These are phyloP conservation scores for Candida sojae DNA, from an alignment of 1,139 yeast genomes.

Conservation along the genomic window DNA sequence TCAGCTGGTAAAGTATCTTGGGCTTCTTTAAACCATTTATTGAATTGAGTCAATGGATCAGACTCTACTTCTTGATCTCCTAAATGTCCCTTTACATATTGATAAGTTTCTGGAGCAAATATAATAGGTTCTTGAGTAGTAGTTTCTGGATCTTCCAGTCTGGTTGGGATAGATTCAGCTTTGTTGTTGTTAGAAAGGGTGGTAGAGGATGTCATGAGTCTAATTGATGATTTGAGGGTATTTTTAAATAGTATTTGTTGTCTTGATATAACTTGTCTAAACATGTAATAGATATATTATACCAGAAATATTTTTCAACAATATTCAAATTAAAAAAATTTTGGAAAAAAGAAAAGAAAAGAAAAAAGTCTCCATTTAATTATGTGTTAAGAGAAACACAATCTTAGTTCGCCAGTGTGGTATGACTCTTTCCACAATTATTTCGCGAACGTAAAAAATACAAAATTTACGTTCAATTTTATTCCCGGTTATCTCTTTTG, in stretches of 20 bases:
- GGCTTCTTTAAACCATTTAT: constrained; percentile 87
- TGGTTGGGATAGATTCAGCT: background rate
- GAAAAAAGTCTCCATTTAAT: no score
- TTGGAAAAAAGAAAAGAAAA: no score
- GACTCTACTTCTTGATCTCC: constrained; percentile 51
- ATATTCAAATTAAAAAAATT: no score
- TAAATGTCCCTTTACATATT: constrained; percentile 71
- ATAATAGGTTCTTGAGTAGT: constrained; percentile 31
- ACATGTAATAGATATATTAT: constrained; percentile 4
- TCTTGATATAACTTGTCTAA: constrained; percentile 6
- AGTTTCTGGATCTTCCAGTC: constrained; percentile 15
- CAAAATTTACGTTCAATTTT: no score
- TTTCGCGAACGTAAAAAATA: no score
- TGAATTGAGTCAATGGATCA: constrained; percentile 78
- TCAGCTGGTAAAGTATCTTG: constrained; percentile 41
- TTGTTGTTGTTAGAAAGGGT: background rate
- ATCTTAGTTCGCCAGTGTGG: no score
- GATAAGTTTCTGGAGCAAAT: constrained; percentile 87
- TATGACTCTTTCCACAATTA: no score
- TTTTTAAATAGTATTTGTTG: constrained; percentile 1
- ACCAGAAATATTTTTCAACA: no score
- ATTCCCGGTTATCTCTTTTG: no score
- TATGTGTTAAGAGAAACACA: no score
- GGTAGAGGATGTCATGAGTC: constrained; percentile 4
- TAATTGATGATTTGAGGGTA: constrained; percentile 5